phyloP scores from a whole-genome alignment of 2,329 filamentous ascomycete genomes.

The Fusarium succisae region DNA sequence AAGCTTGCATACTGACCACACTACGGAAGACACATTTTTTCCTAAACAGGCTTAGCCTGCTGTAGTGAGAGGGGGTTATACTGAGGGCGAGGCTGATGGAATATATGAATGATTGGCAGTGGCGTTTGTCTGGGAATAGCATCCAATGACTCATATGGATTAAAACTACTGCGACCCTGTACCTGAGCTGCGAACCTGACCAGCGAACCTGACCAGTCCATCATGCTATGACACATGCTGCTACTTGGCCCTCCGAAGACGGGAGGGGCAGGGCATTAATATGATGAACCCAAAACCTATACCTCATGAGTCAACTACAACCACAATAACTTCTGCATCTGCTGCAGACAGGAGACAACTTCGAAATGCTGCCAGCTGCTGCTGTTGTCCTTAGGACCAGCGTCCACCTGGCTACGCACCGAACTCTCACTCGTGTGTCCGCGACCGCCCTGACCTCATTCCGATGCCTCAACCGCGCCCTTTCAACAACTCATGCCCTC shows the following conservation, averaged over 20 bases:
- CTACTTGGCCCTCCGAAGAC: neutral
- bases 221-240: neutral
- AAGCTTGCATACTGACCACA: constrained; percentile 40
- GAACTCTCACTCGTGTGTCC: neutral
- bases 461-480: neutral
- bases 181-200: neutral
- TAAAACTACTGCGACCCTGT: neutral
- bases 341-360: neutral
- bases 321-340: neutral
- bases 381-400: neutral
- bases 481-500: neutral
- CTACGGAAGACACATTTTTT: constrained; percentile 26
- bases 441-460: neutral
- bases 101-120: neutral
- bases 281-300: neutral
- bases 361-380: neutral
- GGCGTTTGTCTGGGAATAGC: no score
- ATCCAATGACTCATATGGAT: no score
- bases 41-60: neutral
- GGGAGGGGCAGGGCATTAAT: neutral
- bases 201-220: neutral
- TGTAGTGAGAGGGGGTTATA: neutral
- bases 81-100: fast-evolving
- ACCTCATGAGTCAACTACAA: neutral
- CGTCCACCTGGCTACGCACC: neutral